phyloP scores from a whole-genome alignment of 106 monocot genomes.

The Phalaenopsis equestris region DNA sequence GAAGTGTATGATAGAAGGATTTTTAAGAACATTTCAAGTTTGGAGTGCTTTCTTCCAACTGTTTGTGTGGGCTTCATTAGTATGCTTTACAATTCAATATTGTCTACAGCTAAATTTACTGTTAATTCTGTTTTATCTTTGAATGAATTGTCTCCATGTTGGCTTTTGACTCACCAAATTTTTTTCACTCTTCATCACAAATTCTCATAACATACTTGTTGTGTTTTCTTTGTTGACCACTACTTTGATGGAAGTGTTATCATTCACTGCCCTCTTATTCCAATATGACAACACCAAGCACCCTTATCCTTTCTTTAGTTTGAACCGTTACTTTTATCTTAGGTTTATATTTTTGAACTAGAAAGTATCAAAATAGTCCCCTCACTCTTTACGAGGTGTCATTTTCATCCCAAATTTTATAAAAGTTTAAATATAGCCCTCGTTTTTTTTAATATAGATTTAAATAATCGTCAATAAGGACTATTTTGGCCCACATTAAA shows the following conservation, averaged over 20 bases:
- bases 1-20: no score
- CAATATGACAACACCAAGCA: background rate
- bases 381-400: no score
- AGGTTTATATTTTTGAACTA: no score
- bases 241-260: background rate
- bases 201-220: background rate
- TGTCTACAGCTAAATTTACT: background rate
- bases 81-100: background rate
- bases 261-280: background rate
- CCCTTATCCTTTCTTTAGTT: background rate
- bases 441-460: no score
- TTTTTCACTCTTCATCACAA: background rate
- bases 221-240: background rate
- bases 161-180: background rate
- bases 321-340: background rate
- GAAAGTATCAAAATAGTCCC: no score
- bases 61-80: background rate
- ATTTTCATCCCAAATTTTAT: no score
- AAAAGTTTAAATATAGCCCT: no score
- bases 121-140: background rate
- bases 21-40: no score
- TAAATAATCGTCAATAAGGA: no score
- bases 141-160: background rate
- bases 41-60: no score
- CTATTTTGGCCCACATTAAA: no score